phyloP scores from a whole-genome alignment of 306 rosid species.

The Alnus glutinosa region DNA sequence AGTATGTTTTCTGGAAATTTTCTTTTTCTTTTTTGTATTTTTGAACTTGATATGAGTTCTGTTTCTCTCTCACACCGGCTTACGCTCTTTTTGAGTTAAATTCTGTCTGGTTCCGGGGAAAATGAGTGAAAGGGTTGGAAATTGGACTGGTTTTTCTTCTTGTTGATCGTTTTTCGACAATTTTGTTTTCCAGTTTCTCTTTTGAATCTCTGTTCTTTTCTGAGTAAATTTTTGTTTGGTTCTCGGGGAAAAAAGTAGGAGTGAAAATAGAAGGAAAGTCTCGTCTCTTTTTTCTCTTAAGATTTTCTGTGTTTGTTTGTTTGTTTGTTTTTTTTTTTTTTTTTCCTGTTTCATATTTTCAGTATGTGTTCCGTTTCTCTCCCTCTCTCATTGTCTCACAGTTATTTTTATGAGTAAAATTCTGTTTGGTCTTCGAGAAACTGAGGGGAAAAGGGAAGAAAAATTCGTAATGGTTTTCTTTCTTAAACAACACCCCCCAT shows the following conservation, averaged over 20 bases:
- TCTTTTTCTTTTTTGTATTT: neutral
- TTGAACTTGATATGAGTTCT: neutral
- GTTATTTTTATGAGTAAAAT: too few species aligned
- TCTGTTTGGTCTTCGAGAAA: neutral
- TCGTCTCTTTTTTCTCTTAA: neutral
- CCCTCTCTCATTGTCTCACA: too few species aligned
- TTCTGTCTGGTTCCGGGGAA: neutral
- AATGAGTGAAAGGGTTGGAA: neutral
- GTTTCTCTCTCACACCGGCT: neutral
- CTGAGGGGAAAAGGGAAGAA: neutral
- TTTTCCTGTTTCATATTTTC: too few species aligned
- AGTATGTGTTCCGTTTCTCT: too few species aligned
- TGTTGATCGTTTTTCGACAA: neutral
- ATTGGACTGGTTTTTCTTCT: too few species aligned
- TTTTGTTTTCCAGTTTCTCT: neutral
- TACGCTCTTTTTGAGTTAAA: too few species aligned
- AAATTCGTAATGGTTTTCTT: neutral
- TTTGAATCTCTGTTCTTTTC: neutral
- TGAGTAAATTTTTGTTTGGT: neutral
- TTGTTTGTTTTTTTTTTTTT: too few species aligned
- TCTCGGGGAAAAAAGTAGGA: neutral
- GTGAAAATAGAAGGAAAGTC: neutral
- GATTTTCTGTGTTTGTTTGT: neutral
- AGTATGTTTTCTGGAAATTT: too few species aligned
- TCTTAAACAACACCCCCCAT: neutral